These are phyloP conservation scores for Elongisporangium prolatum DNA, from an alignment of 352 stramenopile species.

Conservation along the genomic window DNA sequence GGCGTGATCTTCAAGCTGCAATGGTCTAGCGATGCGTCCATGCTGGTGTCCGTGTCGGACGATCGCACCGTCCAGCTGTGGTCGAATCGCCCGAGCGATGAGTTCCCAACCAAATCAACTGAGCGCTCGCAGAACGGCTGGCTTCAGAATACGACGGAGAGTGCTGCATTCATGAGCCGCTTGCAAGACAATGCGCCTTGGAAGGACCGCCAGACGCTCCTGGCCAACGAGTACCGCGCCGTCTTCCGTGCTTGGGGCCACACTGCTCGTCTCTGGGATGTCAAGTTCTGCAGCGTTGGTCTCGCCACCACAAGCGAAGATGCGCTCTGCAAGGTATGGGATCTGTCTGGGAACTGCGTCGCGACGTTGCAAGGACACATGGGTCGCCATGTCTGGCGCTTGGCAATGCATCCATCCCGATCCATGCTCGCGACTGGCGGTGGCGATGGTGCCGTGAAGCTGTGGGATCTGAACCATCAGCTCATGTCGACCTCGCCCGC, in stretches of 20 bases:
- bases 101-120: conserved; percentile 3
- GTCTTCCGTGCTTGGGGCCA: conserved; percentile 80
- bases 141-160: conserved; percentile 9
- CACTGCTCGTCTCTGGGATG: conserved; percentile 81
- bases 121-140: conserved; percentile 1
- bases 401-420: conserved; percentile 47
- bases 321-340: conserved; percentile 71
- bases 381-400: conserved; percentile 76
- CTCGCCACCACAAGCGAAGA: conserved; percentile 77
- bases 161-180: conserved; percentile 5
- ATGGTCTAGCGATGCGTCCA: conserved; percentile 63
- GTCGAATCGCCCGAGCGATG: conserved; percentile 29
- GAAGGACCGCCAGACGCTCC: background rate
- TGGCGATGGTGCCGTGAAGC: conserved; percentile 72
- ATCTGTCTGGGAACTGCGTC: conserved; percentile 46
- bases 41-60: conserved; percentile 81
- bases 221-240: conserved; percentile 30
- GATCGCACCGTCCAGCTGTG: conserved; percentile 84
- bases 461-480: conserved; percentile 68
- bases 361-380: conserved; percentile 72
- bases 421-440: conserved; percentile 60
- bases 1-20: conserved; percentile 82
- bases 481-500: conserved; percentile 32
- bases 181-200: conserved; percentile 3
- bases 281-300: conserved; percentile 49